Conservation (phyloP, 2,329 filamentous ascomycete genomes). For the Cadophora gregata region DNA sequence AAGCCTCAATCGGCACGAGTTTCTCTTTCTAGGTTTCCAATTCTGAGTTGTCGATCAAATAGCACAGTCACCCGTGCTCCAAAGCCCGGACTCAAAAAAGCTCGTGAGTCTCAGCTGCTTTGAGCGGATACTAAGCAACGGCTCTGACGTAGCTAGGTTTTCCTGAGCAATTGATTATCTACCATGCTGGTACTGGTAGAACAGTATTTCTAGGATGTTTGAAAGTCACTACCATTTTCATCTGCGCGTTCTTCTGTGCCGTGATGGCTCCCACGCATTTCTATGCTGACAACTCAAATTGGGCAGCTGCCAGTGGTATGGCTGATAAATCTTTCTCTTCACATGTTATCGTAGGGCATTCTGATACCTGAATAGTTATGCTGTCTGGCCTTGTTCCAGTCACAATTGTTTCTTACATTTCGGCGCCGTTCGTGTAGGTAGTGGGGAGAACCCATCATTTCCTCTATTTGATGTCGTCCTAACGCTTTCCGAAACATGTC, state of each 20-base stretch:
- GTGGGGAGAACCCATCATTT: too few species aligned
- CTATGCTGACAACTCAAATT: conserved; percentile 36
- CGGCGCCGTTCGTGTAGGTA: conserved; percentile 77
- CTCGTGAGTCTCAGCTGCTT: not conserved
- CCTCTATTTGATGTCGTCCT: too few species aligned
- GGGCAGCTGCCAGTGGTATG: conserved; percentile 39
- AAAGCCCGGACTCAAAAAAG: conserved; percentile 4
- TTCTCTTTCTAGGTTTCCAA: not conserved
- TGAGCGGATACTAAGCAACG: too few species aligned
- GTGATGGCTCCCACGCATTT: conserved; percentile 58
- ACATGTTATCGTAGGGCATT: not conserved
- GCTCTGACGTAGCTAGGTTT: conserved; percentile 49
- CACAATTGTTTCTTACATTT: conserved; percentile 66
- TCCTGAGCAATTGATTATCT: conserved; percentile 70
- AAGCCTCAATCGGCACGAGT: not conserved
- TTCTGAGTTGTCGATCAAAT: not conserved
- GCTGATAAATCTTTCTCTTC: not conserved
- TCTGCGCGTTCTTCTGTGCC: conserved; percentile 69
- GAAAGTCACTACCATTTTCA: conserved; percentile 73
- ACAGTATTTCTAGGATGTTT: conserved; percentile 72
- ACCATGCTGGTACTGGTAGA: conserved; percentile 73
- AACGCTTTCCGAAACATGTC: too few species aligned
- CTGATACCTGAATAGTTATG: conserved; percentile 52
- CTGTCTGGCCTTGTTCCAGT: conserved; percentile 69
- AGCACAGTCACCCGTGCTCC: not conserved